Evolutionary conservation across 2,329 filamentous ascomycete genomes (phyloP).

Genomic region (Ophiocordyceps camponoti-saundersi): DNA sequence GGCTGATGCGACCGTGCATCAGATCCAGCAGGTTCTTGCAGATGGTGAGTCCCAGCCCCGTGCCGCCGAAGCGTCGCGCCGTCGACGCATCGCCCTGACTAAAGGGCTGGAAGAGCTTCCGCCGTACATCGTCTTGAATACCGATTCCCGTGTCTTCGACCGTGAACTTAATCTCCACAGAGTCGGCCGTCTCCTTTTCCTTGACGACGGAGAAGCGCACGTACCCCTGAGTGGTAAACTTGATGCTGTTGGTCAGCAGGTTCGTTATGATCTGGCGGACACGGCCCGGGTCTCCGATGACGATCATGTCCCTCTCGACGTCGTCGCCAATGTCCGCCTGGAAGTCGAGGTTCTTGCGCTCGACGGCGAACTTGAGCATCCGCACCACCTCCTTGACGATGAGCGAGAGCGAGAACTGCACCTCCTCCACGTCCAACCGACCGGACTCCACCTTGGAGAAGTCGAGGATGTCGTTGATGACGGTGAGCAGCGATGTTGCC

Average conservation of each 20-base stretch:
- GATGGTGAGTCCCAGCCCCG: constrained; percentile 78
- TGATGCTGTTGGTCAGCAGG: constrained; percentile 80
- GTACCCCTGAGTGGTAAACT: constrained; percentile 76
- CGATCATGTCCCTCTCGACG: constrained; percentile 57
- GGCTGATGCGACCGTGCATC: constrained; percentile 76
- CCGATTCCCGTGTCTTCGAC: constrained; percentile 85
- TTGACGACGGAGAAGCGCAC: constrained; percentile 69
- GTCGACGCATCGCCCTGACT: constrained; percentile 85
- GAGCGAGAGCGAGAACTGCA: constrained; percentile 49
- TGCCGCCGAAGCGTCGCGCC: constrained; percentile 79
- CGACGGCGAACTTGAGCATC: constrained; percentile 48
- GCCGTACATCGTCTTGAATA: constrained; percentile 64
- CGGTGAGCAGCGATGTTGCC: constrained; percentile 71
- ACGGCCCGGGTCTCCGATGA: constrained; percentile 48
- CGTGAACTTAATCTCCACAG: constrained; percentile 64
- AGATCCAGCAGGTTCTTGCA: constrained; percentile 89
- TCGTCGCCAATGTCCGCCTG: constrained; percentile 50
- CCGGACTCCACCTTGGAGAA: constrained; percentile 89
- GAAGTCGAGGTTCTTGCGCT: constrained; percentile 43
- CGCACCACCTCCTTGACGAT: constrained; percentile 51
- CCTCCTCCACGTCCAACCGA: constrained; percentile 65
- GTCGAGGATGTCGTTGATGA: constrained; percentile 88
- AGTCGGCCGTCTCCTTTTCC: constrained; percentile 51
- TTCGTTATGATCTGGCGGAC: constrained; percentile 60
- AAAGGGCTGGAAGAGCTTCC: constrained; percentile 81